Conservation (phyloP, 495 filamentous ascomycete genomes). For the Xylaria acuta region DNA sequence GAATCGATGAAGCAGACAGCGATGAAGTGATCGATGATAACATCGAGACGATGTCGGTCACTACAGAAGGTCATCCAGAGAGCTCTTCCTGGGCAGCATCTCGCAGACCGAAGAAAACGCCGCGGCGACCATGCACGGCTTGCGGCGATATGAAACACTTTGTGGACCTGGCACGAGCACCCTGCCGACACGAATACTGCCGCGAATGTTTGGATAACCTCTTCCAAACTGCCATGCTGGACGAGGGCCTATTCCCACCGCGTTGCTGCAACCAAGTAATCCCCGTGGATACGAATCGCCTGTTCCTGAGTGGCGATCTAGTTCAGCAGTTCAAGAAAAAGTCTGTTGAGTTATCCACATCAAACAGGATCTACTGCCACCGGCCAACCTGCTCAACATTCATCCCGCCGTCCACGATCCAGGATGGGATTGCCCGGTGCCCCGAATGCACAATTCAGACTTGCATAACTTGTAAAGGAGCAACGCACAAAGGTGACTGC, state of each 20-base stretch:
- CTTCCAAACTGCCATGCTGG: constrained; percentile 48
- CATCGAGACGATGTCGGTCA: neutral
- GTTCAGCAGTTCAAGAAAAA: constrained; percentile 46
- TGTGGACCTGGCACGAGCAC: constrained; percentile 28
- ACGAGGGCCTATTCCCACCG: constrained; percentile 61
- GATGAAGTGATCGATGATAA: neutral
- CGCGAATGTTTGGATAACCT: constrained; percentile 48
- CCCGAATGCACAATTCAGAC: constrained; percentile 45
- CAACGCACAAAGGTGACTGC: constrained; percentile 60
- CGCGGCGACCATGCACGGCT: constrained; percentile 18
- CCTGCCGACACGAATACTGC: constrained; percentile 58
- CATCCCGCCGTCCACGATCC: constrained; percentile 44
- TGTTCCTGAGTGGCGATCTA: constrained; percentile 41
- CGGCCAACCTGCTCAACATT: constrained; percentile 50
- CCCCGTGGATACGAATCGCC: constrained; percentile 38
- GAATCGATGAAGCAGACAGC: neutral
- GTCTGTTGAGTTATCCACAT: constrained; percentile 51
- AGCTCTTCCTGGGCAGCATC: constrained; percentile 16
- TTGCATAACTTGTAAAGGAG: constrained; percentile 56
- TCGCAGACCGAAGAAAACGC: neutral
- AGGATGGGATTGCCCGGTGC: constrained; percentile 49
- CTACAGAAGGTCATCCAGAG: neutral
- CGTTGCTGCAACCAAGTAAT: constrained; percentile 56
- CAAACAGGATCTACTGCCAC: constrained; percentile 58
- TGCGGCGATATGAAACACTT: constrained; percentile 30